Conservation (phyloP, 2,329 filamentous ascomycete genomes). For the Ceratocystis huliohia region DNA sequence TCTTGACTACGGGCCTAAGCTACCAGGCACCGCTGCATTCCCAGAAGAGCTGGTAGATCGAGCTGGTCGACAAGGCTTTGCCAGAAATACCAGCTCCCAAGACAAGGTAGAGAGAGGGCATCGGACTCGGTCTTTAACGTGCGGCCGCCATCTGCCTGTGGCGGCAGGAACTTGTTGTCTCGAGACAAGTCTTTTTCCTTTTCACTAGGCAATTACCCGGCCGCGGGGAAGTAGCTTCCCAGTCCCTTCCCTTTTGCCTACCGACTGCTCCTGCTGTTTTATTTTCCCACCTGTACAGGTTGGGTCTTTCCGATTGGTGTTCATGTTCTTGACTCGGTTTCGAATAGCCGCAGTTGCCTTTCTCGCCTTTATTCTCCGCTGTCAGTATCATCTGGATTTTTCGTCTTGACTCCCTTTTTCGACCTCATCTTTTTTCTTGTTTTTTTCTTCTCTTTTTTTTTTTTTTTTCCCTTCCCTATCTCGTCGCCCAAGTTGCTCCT, state of each 20-base stretch:
- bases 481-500: neutral
- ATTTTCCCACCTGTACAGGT: too few species aligned
- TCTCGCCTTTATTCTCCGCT: too few species aligned
- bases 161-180: neutral
- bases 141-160: neutral
- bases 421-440: neutral
- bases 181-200: too few species aligned
- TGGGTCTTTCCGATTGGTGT: too few species aligned
- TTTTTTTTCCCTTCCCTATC: neutral
- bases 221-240: neutral
- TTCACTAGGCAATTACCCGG: neutral
- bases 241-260: too few species aligned
- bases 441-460: neutral
- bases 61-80: neutral
- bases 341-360: too few species aligned
- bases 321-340: too few species aligned
- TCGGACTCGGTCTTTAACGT: neutral
- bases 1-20: constrained; percentile 26
- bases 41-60: neutral
- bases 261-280: too few species aligned
- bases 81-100: neutral
- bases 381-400: too few species aligned
- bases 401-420: too few species aligned
- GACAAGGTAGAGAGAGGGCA: neutral
- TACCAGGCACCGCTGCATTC: neutral